A percentile compares a stretch with the other conserved stretches of the same genome.
Conservation (phyloP, 225 moss, liverwort and hornwort species). For the Asterella californica region DNA sequence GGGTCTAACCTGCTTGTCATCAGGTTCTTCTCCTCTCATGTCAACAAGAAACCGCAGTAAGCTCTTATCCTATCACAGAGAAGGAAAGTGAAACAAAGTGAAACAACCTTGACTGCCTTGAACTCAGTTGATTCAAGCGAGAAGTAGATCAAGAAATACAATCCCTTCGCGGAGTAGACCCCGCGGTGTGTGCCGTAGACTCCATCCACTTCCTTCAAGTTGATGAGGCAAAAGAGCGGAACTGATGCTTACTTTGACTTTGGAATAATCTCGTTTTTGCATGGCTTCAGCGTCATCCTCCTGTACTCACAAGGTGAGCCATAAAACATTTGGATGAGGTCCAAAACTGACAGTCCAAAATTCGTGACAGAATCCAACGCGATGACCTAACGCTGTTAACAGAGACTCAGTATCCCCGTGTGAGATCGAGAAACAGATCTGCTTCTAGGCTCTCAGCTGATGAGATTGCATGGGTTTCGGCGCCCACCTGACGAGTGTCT, state of each 20-base stretch:
- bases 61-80: conserved; percentile 65
- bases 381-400: not conserved
- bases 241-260: conserved; percentile 50
- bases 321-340: not conserved
- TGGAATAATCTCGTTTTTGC: conserved; percentile 84
- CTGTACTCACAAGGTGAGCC: conserved; percentile 39
- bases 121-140: not conserved
- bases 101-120: not conserved
- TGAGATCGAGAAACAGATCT: not conserved
- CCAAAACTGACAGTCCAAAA: too few relatives aligned
- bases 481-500: conserved; percentile 77
- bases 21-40: conserved; percentile 97
- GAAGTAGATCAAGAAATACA: not conserved
- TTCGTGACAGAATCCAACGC: too few relatives aligned
- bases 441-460: not conserved
- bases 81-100: not conserved
- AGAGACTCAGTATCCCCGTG: not conserved
- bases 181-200: too few relatives aligned
- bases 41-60: conserved; percentile 92
- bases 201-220: too few relatives aligned
- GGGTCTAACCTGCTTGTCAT: conserved; percentile 76
- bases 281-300: conserved; percentile 78
- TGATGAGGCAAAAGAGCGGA: too few relatives aligned
- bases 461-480: not conserved
- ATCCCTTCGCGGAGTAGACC: not conserved